Conservation (phyloP, 306 rosid genomes). For the Pyrus bretschneideri region DNA sequence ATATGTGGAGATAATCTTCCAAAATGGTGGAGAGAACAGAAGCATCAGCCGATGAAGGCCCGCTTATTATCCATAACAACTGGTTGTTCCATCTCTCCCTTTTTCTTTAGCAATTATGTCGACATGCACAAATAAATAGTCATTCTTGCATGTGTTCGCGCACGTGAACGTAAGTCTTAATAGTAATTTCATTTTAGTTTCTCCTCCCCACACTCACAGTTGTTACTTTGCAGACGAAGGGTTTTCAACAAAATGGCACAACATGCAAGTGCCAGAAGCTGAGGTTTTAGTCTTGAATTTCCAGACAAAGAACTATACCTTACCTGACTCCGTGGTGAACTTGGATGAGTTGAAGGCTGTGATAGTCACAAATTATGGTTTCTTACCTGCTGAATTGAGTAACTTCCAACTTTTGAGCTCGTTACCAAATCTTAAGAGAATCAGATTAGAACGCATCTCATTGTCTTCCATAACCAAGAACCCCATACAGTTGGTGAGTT, state of each 20-base stretch:
- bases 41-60: constrained; percentile 6
- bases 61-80: constrained; percentile 42
- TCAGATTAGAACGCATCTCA: constrained; percentile 47
- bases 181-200: not conserved
- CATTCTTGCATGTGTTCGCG: not conserved
- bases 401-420: constrained; percentile 28
- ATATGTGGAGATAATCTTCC: constrained; percentile 35
- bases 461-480: constrained; percentile 25
- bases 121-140: no score
- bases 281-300: constrained; percentile 53
- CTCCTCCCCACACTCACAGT: not conserved
- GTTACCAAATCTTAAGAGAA: constrained; percentile 24
- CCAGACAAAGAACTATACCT: constrained; percentile 22
- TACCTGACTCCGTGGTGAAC: constrained; percentile 30
- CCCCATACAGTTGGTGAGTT: constrained; percentile 22
- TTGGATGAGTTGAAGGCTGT: constrained; percentile 10
- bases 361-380: constrained; percentile 29
- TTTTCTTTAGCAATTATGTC: not conserved
- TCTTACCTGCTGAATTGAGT: constrained; percentile 25
- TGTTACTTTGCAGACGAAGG: constrained; percentile 34
- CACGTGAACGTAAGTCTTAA: not conserved
- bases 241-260: constrained; percentile 35
- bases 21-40: constrained; percentile 36
- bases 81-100: constrained; percentile 9
- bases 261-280: constrained; percentile 32